Percentiles rank a stretch among this genome's conserved stretches.
Evolutionary conservation across 1,284 basidiomycete species (phyloP).

Genomic region (Rhodotorula sp.): DNA sequence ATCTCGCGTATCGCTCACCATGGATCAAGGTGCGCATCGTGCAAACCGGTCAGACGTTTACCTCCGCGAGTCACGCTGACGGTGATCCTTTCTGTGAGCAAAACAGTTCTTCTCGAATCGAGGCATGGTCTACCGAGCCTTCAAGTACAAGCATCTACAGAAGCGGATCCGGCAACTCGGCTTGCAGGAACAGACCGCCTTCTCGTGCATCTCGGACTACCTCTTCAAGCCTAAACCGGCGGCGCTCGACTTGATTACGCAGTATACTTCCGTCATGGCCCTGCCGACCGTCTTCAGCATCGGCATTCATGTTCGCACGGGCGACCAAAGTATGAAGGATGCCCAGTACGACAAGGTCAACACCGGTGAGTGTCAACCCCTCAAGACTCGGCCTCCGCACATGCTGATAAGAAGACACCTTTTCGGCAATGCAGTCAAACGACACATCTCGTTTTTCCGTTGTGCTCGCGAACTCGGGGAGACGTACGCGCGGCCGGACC

Average conservation of each 20-base stretch:
- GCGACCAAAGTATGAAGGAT: slow-evolving; percentile 35
- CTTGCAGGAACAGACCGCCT: slow-evolving; percentile 19
- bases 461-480: slow-evolving; percentile 30
- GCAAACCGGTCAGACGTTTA: too few species aligned
- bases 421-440: slow-evolving; percentile 16
- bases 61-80: not conserved
- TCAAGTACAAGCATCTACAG: slow-evolving; percentile 31
- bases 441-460: slow-evolving; percentile 30
- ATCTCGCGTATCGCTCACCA: slow-evolving; percentile 22
- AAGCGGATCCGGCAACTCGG: slow-evolving; percentile 24
- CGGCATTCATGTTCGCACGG: slow-evolving; percentile 34
- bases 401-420: too few species aligned
- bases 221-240: slow-evolving; percentile 34
- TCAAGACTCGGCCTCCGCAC: too few species aligned
- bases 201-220: slow-evolving; percentile 34
- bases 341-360: slow-evolving; percentile 27
- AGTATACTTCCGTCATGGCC: slow-evolving; percentile 24
- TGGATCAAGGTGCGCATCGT: slow-evolving; percentile 27
- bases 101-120: slow-evolving; percentile 33
- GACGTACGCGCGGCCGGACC: slow-evolving; percentile 22
- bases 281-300: slow-evolving; percentile 28
- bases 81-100: too few species aligned
- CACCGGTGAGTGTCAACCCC: slow-evolving; percentile 14
- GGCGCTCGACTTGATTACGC: slow-evolving; percentile 28
- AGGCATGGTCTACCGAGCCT: slow-evolving; percentile 33